phyloP scores from a whole-genome alignment of 306 rosid species.

The Trifolium fragiferum region DNA sequence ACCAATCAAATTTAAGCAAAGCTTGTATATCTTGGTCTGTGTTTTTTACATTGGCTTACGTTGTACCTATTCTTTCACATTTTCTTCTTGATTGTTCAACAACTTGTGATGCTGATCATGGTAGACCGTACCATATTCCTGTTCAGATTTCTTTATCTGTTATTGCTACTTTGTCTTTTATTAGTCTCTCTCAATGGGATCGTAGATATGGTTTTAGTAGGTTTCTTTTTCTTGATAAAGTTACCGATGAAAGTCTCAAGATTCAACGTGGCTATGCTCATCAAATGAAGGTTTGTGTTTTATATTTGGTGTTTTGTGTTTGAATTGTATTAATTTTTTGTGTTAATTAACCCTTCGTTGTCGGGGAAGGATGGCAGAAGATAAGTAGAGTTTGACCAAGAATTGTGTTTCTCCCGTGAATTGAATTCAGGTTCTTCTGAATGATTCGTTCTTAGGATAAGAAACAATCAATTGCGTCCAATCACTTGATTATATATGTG shows the following conservation, averaged over 20 bases:
- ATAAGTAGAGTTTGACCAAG: no score
- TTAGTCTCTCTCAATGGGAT: slow-evolving; percentile 64
- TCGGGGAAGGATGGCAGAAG: no score
- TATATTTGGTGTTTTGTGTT: background rate
- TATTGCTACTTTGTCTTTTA: slow-evolving; percentile 61
- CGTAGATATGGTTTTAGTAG: slow-evolving; percentile 60
- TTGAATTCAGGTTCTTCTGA: no score
- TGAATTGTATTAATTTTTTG: background rate
- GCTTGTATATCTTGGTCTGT: slow-evolving; percentile 68
- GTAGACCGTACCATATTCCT: slow-evolving; percentile 72
- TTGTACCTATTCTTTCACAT: slow-evolving; percentile 66
- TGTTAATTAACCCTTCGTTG: no score
- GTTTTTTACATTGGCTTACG: slow-evolving; percentile 59
- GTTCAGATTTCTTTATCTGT: slow-evolving; percentile 72
- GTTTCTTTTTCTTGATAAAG: slow-evolving; percentile 79
- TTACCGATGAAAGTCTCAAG: slow-evolving; percentile 57
- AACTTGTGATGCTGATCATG: slow-evolving; percentile 70
- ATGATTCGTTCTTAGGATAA: no score
- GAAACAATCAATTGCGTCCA: no score
- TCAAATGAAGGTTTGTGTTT: slow-evolving; percentile 62
- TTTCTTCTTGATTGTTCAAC: slow-evolving; percentile 63
- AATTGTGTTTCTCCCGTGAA: no score
- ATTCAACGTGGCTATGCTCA: slow-evolving; percentile 61
- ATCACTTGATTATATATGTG: no score
- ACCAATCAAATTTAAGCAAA: slow-evolving; percentile 61